Percentiles rank a stretch among this genome's conserved stretches.
Evolutionary conservation across 176 grass and related monocot genomes (phyloP).

Genomic region (Phyllostachys edulis): DNA sequence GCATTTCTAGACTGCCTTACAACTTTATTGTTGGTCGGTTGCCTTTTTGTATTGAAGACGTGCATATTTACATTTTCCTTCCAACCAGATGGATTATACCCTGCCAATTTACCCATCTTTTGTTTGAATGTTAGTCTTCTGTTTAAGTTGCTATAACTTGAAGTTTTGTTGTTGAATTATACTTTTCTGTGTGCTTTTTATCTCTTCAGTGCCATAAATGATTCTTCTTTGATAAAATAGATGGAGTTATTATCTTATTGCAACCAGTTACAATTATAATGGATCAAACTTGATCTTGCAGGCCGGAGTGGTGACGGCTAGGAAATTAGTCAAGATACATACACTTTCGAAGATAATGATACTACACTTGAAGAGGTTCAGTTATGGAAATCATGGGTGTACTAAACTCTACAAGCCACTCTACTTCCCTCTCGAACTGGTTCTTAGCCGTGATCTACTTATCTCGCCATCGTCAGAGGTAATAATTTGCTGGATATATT

Average conservation of each 20-base stretch:
- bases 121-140: not conserved
- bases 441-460: constrained; percentile 69
- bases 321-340: constrained; percentile 78
- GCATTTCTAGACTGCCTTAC: not conserved
- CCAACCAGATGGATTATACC: not conserved
- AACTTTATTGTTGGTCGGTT: not conserved
- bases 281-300: constrained; percentile 42
- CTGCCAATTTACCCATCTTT: not conserved
- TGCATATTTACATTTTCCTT: not conserved
- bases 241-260: constrained; percentile 2
- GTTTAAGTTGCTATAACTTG: constrained; percentile 11
- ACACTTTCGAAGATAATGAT: constrained; percentile 78
- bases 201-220: not conserved
- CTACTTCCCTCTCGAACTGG: constrained; percentile 60
- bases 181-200: not conserved
- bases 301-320: constrained; percentile 76
- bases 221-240: not conserved
- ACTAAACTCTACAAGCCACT: constrained; percentile 78
- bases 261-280: constrained; percentile 4
- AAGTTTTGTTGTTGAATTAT: not conserved
- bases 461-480: constrained; percentile 56
- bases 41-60: not conserved
- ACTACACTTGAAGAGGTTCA: constrained; percentile 95
- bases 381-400: constrained; percentile 70
- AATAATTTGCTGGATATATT: constrained; percentile 22